phyloP scores from a whole-genome alignment of 2,329 filamentous ascomycete species.

The Pseudocercospora crystallina region DNA sequence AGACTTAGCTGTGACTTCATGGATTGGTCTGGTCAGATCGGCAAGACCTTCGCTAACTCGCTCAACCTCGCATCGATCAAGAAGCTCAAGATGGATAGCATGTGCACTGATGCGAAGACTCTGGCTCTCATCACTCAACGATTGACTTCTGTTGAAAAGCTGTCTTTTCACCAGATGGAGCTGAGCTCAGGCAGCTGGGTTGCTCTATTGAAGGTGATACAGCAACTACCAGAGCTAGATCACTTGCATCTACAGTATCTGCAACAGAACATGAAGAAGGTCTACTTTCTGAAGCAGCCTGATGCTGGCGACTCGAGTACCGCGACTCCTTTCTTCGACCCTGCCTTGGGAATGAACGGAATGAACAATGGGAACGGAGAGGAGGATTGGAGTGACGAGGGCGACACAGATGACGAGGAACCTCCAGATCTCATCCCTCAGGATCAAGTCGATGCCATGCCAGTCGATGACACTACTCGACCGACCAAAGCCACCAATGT shows the following conservation, averaged over 20 bases:
- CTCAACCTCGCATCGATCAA: conserved; percentile 16
- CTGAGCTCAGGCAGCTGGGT: conserved; percentile 26
- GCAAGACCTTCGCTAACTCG: conserved; percentile 7
- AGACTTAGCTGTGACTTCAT: conserved; percentile 11
- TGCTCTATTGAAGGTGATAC: conserved; percentile 24
- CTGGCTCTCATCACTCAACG: conserved; percentile 14
- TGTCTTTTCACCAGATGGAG: conserved; percentile 20
- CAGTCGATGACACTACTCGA: background rate
- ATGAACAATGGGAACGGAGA: conserved; percentile 2
- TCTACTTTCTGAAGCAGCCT: conserved; percentile 28
- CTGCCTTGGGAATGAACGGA: conserved; percentile 4
- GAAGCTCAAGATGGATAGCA: conserved; percentile 14
- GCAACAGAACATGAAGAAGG: conserved; percentile 22
- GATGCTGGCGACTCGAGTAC: conserved; percentile 7
- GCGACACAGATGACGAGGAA: conserved; percentile 6
- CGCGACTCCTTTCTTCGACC: background rate
- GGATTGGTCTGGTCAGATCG: conserved; percentile 6
- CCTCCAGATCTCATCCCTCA: conserved; percentile 9
- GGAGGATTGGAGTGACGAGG: conserved; percentile 13
- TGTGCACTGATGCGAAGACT: conserved; percentile 11
- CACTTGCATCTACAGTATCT: conserved; percentile 32
- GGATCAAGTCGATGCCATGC: background rate
- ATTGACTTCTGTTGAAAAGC: conserved; percentile 7
- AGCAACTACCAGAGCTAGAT: conserved; percentile 22
- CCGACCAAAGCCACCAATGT: background rate